Percentiles rank a stretch among this genome's conserved stretches.
Evolutionary conservation across 176 grass and related monocot genomes (phyloP).

Genomic region (Juncus inflexus): DNA sequence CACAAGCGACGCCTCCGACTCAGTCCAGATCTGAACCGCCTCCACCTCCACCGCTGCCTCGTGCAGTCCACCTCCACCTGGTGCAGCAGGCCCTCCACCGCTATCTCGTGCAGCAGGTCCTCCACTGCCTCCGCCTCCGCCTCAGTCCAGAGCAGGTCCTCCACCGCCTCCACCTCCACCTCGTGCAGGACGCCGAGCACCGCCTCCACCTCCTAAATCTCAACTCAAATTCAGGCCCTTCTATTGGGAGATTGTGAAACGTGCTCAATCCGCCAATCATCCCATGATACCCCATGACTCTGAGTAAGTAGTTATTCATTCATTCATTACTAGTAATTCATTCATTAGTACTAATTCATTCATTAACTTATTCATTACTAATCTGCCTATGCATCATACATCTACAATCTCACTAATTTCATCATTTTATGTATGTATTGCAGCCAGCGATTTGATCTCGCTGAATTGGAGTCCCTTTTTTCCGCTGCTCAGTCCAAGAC

Average conservation of each 20-base stretch:
- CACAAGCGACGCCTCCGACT: too few relatives aligned
- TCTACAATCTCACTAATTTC: not conserved
- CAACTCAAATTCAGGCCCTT: constrained; percentile 84
- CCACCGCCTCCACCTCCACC: constrained; percentile 35
- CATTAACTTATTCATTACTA: too few relatives aligned
- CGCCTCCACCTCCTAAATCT: constrained; percentile 24
- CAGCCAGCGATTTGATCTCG: constrained; percentile 92
- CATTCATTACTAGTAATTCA: too few relatives aligned
- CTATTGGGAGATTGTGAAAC: constrained; percentile 98
- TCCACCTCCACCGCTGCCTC: not conserved
- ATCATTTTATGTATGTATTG: constrained; percentile 16
- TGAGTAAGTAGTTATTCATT: constrained; percentile 15
- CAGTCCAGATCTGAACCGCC: not conserved
- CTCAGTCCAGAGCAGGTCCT: not conserved
- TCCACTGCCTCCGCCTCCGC: constrained; percentile 2
- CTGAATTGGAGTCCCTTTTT: constrained; percentile 92
- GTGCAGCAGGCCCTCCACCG: constrained; percentile 11
- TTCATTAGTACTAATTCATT: too few relatives aligned
- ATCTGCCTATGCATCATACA: too few relatives aligned
- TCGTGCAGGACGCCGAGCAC: constrained; percentile 21
- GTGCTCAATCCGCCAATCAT: constrained; percentile 90
- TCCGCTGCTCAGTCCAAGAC: constrained; percentile 54
- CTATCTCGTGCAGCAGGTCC: constrained; percentile 4
- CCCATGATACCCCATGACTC: constrained; percentile 59
- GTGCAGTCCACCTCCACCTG: constrained; percentile 2